Evolutionary conservation across 2,329 filamentous ascomycete genomes (phyloP).

Genomic region (Triangularia verruculosa): DNA sequence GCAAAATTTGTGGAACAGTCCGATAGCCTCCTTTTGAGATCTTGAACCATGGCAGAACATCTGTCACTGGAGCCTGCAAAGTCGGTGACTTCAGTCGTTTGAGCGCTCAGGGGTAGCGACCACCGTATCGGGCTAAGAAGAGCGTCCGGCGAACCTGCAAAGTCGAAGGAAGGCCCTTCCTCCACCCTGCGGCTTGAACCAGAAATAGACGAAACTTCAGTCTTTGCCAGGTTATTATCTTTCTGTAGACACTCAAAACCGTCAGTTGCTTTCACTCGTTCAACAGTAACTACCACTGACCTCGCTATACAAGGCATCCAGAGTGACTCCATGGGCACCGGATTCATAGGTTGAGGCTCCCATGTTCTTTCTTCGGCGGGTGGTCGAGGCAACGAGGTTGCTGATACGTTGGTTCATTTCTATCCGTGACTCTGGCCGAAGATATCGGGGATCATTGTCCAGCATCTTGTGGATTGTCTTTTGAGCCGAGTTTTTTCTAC

Average conservation of each 20-base stretch:
- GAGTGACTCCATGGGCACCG: neutral
- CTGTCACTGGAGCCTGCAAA: conserved; percentile 22
- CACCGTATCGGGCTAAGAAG: conserved; percentile 2
- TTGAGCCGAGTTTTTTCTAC: conserved; percentile 55
- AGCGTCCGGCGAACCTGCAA: conserved; percentile 12
- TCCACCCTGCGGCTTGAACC: conserved; percentile 17
- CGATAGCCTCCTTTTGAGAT: conserved; percentile 37
- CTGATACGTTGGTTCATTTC: conserved; percentile 52
- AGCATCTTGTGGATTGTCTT: conserved; percentile 56
- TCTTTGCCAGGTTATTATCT: conserved; percentile 1
- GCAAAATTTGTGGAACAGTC: conserved; percentile 32
- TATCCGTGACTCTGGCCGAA: conserved; percentile 48
- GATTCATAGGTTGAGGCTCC: neutral
- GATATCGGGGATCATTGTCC: conserved; percentile 57
- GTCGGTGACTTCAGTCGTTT: conserved; percentile 4
- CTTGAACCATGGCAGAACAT: conserved; percentile 16
- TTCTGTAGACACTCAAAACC: neutral
- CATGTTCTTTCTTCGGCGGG: conserved; percentile 29
- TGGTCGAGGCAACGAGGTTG: conserved; percentile 42
- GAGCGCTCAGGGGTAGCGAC: conserved; percentile 9
- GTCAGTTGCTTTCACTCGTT: neutral
- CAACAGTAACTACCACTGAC: conserved; percentile 2
- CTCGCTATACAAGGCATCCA: neutral
- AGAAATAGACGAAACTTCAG: conserved; percentile 14
- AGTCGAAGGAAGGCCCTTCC: conserved; percentile 16